Evolutionary conservation across 1,139 yeast species (phyloP), one percentile per base, ranked within the genome.

Genomic region (Suhomyces atakaporum): DNA sequence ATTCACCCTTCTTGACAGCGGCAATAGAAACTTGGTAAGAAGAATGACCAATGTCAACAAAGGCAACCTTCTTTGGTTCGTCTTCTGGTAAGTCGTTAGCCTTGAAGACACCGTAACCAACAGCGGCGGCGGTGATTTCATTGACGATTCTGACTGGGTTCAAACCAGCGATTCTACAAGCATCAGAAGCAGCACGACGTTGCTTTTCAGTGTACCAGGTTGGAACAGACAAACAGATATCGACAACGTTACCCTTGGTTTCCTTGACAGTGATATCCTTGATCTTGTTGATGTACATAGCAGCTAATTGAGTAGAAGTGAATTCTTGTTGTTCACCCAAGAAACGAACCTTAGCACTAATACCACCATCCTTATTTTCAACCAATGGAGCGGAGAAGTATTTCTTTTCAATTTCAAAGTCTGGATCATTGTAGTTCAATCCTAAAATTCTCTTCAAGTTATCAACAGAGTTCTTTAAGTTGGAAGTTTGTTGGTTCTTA

Each of bases 21-120:
- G 89, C 95, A 56, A 92, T 76, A 45, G 95, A 74, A 49, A 94
- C 95, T 53, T 95, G 89, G 77, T 81, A 90, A 36, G 96, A 82
- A 35, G 97, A 88, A 76, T 92, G 95, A 54, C 99, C 99, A 64
- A 94, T 87, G 68, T 92, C 99, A 44, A 92, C 81, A 56, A 92
- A 86, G 27, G 95, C 97, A 53, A 92, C 88, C 60, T 79, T 84
- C 73, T 85, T 83, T 58, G 92, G 84, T 66, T 84, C 85, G 54
- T 85, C 95, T 66, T 88, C 97, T 50, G 86, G 88, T 65, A 96
- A 92, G 53, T 92, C 86, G 58, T 87, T 94, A 40, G 86, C 81
- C 79, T 92, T 90, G 83, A 92, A 92, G 45, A 92, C 97, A 75
- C 98, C 98, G 73, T 92, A 94, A 52, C 97, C 95, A 50, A 94